Evolutionary conservation across 116 monocot species (phyloP), one percentile per base, ranked within the genome.

Genomic region (Trichopus zeylanicus): DNA sequence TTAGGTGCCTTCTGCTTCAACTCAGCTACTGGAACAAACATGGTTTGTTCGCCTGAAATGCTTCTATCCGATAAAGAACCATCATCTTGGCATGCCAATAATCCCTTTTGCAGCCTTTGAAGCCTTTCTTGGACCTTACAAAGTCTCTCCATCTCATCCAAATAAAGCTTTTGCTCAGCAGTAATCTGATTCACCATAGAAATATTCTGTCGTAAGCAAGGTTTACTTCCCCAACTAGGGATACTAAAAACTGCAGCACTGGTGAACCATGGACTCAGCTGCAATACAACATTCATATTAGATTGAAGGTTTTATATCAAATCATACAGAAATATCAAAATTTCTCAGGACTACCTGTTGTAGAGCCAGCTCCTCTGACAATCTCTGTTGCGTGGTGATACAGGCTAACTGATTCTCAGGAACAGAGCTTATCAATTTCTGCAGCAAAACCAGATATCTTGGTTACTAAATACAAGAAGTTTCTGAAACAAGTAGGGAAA

Each of bases 21-120:
- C 66, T 76, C 81, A 31, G 67, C 81, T 56, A 84, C 62, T 5
- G 92, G 92, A 59, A 92, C 81, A 70, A 78, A 79, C 4, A 92
- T 73, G 23, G 5, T 51, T 42, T 24, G 49, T 48, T 61, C 75
- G 51, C 26, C 28, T 48, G 39, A 21, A 38, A 24, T 46, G 15
- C 12, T 53, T 60, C 60, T 48, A 31, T 12, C 11, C 38, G 53
- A 13, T 18, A 23, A 21, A 22, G 39, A 25, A 39, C 53, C 39
- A 11, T 39, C 25, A 57, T 56, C 57, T 24, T 29, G 11, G 29
- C 46, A 66, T 53, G 53, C 48, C 35, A 55, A 19, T 57, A 92
- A 71, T 24, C 29, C 31, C 55, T 60, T 61, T 78, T 73, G 75
- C 73, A 92, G 39, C 33, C 59, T 78, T 33, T 59, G 66, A 74